A percentile compares a stretch with the other conserved stretches of the same genome.
These are phyloP conservation scores for Paraphaeosphaeria sporulosa DNA, from an alignment of 2,329 filamentous ascomycete species.

Conservation along the genomic window DNA sequence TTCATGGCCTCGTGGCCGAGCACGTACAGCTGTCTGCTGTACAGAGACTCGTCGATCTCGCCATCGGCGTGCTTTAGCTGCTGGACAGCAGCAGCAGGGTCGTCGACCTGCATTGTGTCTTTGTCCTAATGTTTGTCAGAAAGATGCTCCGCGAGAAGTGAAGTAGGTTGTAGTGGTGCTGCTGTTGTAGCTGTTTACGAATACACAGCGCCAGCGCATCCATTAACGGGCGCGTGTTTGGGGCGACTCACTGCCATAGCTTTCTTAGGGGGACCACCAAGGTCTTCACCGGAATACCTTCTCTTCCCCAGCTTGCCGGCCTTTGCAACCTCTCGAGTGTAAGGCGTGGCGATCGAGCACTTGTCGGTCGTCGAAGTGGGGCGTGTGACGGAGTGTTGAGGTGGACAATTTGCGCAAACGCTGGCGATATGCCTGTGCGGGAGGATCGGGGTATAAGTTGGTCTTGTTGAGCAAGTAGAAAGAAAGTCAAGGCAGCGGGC, in stretches of 20 bases:
- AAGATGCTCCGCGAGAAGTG: not conserved
- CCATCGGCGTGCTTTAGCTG: slow-evolving; percentile 65
- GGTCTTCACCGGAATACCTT: slow-evolving; percentile 48
- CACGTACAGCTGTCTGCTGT: slow-evolving; percentile 74
- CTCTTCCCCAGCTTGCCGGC: slow-evolving; percentile 55
- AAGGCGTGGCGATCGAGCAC: slow-evolving; percentile 21
- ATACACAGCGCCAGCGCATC: slow-evolving; percentile 33
- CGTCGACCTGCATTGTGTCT: slow-evolving; percentile 71
- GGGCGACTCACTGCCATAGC: slow-evolving; percentile 48
- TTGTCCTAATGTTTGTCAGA: slow-evolving; percentile 33
- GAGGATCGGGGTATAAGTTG: not conserved
- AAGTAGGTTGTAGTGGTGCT: slow-evolving; percentile 18
- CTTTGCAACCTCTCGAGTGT: slow-evolving; percentile 33
- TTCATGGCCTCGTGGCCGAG: slow-evolving; percentile 90
- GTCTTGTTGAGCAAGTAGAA: not conserved
- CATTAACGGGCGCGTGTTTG: slow-evolving; percentile 16
- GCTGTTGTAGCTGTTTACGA: slow-evolving; percentile 30
- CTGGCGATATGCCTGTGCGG: not conserved
- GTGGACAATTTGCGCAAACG: slow-evolving; percentile 8
- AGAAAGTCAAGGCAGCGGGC: slow-evolving; percentile 1
- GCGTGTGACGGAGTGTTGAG: slow-evolving; percentile 11
- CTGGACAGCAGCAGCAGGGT: slow-evolving; percentile 64
- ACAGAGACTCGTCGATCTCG: slow-evolving; percentile 73
- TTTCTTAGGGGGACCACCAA: slow-evolving; percentile 50
- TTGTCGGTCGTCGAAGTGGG: slow-evolving; percentile 11